phyloP scores from a whole-genome alignment of 2,329 filamentous ascomycete species.

The Cladophialophora chaetospira region DNA sequence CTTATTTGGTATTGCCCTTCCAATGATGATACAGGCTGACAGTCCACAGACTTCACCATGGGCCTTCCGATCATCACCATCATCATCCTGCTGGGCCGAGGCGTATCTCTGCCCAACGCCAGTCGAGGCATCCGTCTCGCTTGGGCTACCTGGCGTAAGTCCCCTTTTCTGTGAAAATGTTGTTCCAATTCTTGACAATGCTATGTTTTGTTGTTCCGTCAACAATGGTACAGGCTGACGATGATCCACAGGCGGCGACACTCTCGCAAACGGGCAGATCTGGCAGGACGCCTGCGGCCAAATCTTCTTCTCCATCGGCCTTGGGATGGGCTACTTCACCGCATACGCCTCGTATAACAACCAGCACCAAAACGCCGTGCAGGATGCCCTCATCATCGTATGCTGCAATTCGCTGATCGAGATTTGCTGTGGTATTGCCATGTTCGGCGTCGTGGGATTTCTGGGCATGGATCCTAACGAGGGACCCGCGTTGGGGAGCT shows the following conservation, averaged over 20 bases:
- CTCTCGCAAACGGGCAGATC: constrained; percentile 54
- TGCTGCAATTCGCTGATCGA: constrained; percentile 60
- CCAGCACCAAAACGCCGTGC: constrained; percentile 60
- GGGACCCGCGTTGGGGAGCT: constrained; percentile 51
- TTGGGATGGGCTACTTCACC: constrained; percentile 62
- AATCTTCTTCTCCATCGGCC: constrained; percentile 62
- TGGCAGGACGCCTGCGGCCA: constrained; percentile 64
- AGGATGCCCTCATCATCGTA: constrained; percentile 60
- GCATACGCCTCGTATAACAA: constrained; percentile 61
- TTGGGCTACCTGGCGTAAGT: constrained; percentile 55
- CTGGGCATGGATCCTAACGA: constrained; percentile 46
- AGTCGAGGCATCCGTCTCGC: constrained; percentile 53
- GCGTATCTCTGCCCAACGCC: constrained; percentile 58
- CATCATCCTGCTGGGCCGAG: constrained; percentile 58
- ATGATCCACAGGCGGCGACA: too few species aligned
- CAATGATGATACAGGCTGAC: too few species aligned
- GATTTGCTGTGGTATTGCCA: constrained; percentile 52
- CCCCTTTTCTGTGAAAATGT: too few species aligned
- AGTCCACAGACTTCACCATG: constrained; percentile 66
- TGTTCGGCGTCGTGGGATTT: constrained; percentile 61
- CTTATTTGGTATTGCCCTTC: too few species aligned
- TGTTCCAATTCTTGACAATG: too few species aligned
- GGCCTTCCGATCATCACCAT: constrained; percentile 60
- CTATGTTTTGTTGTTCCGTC: too few species aligned
- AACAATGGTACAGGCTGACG: too few species aligned